phyloP scores from a whole-genome alignment of 306 rosid species.

The Lathyrus aphaca region DNA sequence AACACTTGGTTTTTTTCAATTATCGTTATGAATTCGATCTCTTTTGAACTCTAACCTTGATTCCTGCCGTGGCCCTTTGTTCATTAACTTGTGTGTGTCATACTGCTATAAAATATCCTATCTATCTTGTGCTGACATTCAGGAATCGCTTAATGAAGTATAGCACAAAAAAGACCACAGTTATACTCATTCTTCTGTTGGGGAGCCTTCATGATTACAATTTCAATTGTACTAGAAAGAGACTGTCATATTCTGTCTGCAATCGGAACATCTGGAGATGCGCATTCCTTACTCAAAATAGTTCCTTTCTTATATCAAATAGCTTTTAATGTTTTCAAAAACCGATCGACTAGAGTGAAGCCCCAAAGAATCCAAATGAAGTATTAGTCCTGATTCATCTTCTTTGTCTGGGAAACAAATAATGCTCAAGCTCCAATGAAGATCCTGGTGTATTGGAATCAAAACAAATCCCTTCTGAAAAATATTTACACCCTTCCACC shows the following conservation, averaged over 20 bases:
- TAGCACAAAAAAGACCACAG: conserved; percentile 90
- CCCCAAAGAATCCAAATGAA: conserved; percentile 91
- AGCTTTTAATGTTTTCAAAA: conserved; percentile 77
- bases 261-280: conserved; percentile 63
- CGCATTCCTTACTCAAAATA: conserved; percentile 53
- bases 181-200: conserved; percentile 92
- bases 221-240: conserved; percentile 72
- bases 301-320: conserved; percentile 72
- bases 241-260: conserved; percentile 67
- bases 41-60: too few relatives aligned
- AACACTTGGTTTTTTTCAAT: too few relatives aligned
- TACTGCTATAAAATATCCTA: too few relatives aligned
- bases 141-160: conserved; percentile 85
- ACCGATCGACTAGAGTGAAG: conserved; percentile 78
- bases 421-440: conserved; percentile 96
- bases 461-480: conserved; percentile 88
- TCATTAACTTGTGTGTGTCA: too few relatives aligned
- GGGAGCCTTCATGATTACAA: conserved; percentile 65
- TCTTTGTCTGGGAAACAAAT: conserved; percentile 84
- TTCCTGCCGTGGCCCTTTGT: too few relatives aligned
- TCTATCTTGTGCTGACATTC: too few relatives aligned
- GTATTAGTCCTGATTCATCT: conserved; percentile 83
- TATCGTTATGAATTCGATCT: too few relatives aligned
- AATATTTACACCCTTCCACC: conserved; percentile 97
- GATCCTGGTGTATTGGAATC: conserved; percentile 81